Evolutionary conservation across 2,329 filamentous ascomycete genomes (phyloP).

Genomic region (Diaporthe nobilis): DNA sequence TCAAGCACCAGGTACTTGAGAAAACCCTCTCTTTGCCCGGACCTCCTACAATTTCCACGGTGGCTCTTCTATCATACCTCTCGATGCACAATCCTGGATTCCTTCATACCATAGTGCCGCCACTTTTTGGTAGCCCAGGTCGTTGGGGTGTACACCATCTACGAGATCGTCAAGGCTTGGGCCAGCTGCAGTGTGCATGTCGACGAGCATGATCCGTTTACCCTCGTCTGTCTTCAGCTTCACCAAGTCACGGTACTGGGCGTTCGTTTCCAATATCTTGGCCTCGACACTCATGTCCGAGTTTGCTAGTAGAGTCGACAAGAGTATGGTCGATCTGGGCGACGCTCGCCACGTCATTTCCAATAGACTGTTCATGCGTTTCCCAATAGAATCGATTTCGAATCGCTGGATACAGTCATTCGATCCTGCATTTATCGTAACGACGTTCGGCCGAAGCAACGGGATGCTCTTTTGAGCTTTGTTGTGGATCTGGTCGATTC

Average conservation of each 20-base stretch:
- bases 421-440: neutral
- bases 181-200: neutral
- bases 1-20: neutral
- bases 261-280: neutral
- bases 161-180: neutral
- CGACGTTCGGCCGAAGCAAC: neutral
- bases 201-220: neutral
- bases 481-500: slow-evolving; percentile 10
- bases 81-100: neutral
- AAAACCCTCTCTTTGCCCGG: neutral
- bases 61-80: neutral
- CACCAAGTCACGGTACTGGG: neutral
- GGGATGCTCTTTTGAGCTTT: neutral
- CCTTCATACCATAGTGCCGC: neutral
- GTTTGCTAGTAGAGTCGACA: neutral
- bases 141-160: neutral
- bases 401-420: neutral
- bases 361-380: neutral
- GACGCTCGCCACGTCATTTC: neutral
- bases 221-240: neutral
- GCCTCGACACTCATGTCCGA: neutral
- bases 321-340: neutral
- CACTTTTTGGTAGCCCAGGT: neutral
- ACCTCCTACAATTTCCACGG: too few relatives aligned
- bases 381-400: neutral